Conservation (phyloP, 495 filamentous ascomycete species). For the Trichoderma orchidacearum region DNA sequence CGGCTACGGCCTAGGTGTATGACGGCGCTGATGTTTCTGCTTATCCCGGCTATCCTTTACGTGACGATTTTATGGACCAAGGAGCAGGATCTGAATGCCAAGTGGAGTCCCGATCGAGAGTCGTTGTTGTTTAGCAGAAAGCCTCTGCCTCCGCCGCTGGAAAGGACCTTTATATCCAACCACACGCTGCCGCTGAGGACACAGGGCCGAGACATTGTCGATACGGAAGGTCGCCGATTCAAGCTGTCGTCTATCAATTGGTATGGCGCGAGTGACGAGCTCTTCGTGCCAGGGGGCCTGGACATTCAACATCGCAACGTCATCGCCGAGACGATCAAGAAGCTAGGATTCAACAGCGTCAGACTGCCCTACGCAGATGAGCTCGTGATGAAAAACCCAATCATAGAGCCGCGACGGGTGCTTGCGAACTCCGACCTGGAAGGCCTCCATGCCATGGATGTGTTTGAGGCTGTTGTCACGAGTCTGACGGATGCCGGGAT, state of each 20-base stretch:
- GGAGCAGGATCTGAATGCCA: conserved; percentile 22
- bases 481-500: conserved; percentile 42
- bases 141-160: conserved; percentile 23
- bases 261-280: conserved; percentile 48
- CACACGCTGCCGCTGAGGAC: conserved; percentile 38
- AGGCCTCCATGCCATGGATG: conserved; percentile 35
- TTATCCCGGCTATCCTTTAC: conserved; percentile 18
- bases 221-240: conserved; percentile 32
- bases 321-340: conserved; percentile 37
- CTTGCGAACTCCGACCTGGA: conserved; percentile 40
- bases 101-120: conserved; percentile 26
- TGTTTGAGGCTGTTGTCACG: conserved; percentile 36
- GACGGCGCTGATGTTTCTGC: conserved; percentile 11
- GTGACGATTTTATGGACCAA: conserved; percentile 14
- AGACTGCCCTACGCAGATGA: conserved; percentile 48
- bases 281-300: conserved; percentile 45
- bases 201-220: conserved; percentile 39
- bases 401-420: conserved; percentile 30
- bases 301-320: conserved; percentile 40
- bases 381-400: conserved; percentile 40
- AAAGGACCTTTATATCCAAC: conserved; percentile 22
- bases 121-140: conserved; percentile 25
- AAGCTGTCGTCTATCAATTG: conserved; percentile 48
- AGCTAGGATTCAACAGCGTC: conserved; percentile 49
- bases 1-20: background rate